phyloP scores from a whole-genome alignment of 345 rosid species.

The Mercurialis annua region DNA sequence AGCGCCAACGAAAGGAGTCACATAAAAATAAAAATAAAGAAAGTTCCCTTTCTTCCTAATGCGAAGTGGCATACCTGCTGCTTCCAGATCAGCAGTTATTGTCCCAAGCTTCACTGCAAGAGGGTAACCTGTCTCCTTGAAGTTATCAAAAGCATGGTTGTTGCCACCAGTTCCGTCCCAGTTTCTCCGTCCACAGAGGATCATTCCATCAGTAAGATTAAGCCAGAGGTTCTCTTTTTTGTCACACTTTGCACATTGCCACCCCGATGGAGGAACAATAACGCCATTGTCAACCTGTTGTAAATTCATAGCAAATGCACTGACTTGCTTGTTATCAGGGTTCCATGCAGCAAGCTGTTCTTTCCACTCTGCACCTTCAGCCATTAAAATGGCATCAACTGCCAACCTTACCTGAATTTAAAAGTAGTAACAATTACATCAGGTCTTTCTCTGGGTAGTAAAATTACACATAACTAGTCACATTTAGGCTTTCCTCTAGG shows the following conservation, averaged over 20 bases:
- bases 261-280: constrained; percentile 79
- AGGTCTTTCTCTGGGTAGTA: neutral
- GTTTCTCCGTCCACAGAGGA: constrained; percentile 92
- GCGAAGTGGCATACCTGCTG: constrained; percentile 69
- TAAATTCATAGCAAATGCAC: constrained; percentile 71
- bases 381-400: constrained; percentile 71
- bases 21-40: constrained; percentile 5
- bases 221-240: constrained; percentile 92
- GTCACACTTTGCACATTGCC: constrained; percentile 92
- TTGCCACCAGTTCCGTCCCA: constrained; percentile 99
- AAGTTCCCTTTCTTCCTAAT: neutral
- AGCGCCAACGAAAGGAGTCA: neutral
- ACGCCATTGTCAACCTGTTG: constrained; percentile 75
- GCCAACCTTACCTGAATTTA: constrained; percentile 72
- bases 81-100: constrained; percentile 89
- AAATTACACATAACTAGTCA: neutral
- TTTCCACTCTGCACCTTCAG: constrained; percentile 86
- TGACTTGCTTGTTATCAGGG: constrained; percentile 76
- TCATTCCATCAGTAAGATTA: constrained; percentile 95
- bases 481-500: neutral
- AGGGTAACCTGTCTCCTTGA: constrained; percentile 83
- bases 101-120: constrained; percentile 99
- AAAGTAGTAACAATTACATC: neutral
- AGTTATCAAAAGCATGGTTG: constrained; percentile 88
- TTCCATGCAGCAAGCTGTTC: constrained; percentile 95